Percentiles rank a stretch among this genome's conserved stretches.
These are phyloP conservation scores for Furcasterigmium furcatum DNA, from an alignment of 2,329 filamentous ascomycete species.

Conservation along the genomic window DNA sequence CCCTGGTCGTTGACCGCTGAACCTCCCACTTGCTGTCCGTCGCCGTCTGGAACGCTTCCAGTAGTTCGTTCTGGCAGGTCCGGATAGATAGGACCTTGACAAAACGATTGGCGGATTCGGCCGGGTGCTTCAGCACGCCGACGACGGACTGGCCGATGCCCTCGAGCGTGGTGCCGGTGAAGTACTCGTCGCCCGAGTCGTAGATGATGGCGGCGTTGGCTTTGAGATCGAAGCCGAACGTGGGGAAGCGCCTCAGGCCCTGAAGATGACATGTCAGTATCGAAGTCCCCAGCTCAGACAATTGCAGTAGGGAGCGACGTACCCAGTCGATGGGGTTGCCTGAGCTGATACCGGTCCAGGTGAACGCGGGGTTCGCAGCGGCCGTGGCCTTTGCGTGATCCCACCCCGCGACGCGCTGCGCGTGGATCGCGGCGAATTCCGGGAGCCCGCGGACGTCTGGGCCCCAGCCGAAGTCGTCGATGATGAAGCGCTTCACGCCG, in stretches of 20 bases:
- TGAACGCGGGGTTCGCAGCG: constrained; percentile 6
- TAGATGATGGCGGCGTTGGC: constrained; percentile 1
- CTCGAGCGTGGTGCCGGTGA: neutral
- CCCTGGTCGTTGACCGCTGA: neutral
- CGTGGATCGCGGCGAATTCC: neutral
- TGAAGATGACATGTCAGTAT: constrained; percentile 24
- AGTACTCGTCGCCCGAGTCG: neutral
- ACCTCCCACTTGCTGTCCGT: neutral
- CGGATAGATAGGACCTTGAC: constrained; percentile 48
- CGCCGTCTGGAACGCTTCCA: neutral
- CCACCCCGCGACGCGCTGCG: neutral
- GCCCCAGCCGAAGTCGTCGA: constrained; percentile 23
- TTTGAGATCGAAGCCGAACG: constrained; percentile 26
- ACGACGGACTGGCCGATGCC: neutral
- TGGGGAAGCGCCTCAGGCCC: constrained; percentile 22
- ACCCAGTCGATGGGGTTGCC: constrained; percentile 1
- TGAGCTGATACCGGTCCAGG: neutral
- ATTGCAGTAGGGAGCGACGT: too few species aligned
- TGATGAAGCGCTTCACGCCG: constrained; percentile 25
- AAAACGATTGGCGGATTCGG: constrained; percentile 47
- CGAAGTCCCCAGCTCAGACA: constrained; percentile 24
- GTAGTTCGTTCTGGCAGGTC: constrained; percentile 46
- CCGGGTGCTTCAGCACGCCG: constrained; percentile 24
- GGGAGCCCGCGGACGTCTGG: neutral
- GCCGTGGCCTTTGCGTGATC: constrained; percentile 11